Evolutionary conservation across 192 early-diverging fungal species (phyloP).

Genomic region (Backusella circina): DNA sequence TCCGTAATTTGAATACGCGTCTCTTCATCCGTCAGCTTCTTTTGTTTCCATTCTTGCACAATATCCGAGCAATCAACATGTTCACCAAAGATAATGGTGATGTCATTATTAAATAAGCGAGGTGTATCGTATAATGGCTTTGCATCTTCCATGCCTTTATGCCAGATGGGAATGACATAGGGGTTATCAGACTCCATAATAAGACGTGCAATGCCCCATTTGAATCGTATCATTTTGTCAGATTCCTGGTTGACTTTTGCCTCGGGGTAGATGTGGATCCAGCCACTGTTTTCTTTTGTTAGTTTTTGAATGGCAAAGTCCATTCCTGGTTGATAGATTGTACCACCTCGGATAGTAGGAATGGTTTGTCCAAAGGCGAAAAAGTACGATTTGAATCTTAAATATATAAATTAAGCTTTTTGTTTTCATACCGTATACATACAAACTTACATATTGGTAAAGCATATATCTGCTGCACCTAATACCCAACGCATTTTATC

Average conservation of each 20-base stretch:
- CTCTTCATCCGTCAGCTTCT: slow-evolving; percentile 42
- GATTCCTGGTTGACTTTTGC: slow-evolving; percentile 64
- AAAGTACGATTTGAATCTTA: slow-evolving; percentile 48
- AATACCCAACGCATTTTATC: slow-evolving; percentile 75
- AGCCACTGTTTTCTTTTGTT: slow-evolving; percentile 50
- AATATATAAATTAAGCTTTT: not conserved
- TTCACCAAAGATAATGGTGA: slow-evolving; percentile 70
- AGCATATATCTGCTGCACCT: slow-evolving; percentile 86
- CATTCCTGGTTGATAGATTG: slow-evolving; percentile 82
- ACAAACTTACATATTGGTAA: slow-evolving; percentile 64
- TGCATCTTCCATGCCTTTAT: slow-evolving; percentile 60
- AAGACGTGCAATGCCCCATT: slow-evolving; percentile 87
- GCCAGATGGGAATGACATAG: slow-evolving; percentile 70
- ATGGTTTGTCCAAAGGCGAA: slow-evolving; percentile 81
- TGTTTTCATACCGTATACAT: not conserved
- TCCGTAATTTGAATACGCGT: slow-evolving; percentile 55
- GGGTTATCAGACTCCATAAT: slow-evolving; percentile 75
- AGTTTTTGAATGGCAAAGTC: slow-evolving; percentile 71
- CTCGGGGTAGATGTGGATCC: slow-evolving; percentile 93
- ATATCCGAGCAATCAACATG: slow-evolving; percentile 66
- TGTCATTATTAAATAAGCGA: slow-evolving; percentile 47
- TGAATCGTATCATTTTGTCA: slow-evolving; percentile 55
- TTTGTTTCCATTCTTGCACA: slow-evolving; percentile 51
- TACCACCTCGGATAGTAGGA: slow-evolving; percentile 78
- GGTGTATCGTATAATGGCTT: slow-evolving; percentile 50